These are phyloP conservation scores for Pichia kluyveri DNA, from an alignment of 805 yeast species.

Conservation along the genomic window DNA sequence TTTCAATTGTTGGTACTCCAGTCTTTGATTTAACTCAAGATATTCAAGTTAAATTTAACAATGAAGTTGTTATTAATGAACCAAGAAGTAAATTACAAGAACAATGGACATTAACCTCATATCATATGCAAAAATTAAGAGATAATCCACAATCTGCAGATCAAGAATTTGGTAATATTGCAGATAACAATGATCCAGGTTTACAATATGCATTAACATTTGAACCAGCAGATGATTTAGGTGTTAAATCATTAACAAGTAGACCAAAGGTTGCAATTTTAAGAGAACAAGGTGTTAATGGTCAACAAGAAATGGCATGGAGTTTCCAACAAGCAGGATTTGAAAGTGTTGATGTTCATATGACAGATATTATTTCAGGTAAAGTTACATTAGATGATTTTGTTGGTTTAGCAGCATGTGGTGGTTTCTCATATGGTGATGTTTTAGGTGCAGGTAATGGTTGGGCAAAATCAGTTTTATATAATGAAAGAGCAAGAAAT, in stretches of 20 bases:
- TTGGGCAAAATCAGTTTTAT: slow-evolving; percentile 95
- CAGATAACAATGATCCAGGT: slow-evolving; percentile 87
- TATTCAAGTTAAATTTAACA: slow-evolving; percentile 40
- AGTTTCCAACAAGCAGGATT: slow-evolving; percentile 93
- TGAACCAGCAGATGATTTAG: slow-evolving; percentile 44
- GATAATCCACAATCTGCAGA: slow-evolving; percentile 89
- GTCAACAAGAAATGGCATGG: slow-evolving; percentile 98
- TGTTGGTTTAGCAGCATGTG: slow-evolving; percentile 95
- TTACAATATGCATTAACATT: slow-evolving; percentile 71
- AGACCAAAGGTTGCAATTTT: slow-evolving; percentile 90
- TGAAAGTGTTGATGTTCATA: slow-evolving; percentile 88
- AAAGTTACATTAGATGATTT: slow-evolving; percentile 65
- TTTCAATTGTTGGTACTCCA: slow-evolving; percentile 66
- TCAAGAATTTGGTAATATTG: slow-evolving; percentile 69
- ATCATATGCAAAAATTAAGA: slow-evolving; percentile 81
- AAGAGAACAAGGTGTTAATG: slow-evolving; percentile 98
- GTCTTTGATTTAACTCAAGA: slow-evolving; percentile 38
- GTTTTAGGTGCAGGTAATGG: slow-evolving; percentile 98
- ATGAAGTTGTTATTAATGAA: slow-evolving; percentile 35
- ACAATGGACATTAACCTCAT: slow-evolving; percentile 82
- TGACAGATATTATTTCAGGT: slow-evolving; percentile 83
- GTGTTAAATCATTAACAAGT: slow-evolving; percentile 26
- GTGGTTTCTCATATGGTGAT: slow-evolving; percentile 98
- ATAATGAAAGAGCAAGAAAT: slow-evolving; percentile 64
- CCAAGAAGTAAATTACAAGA: slow-evolving; percentile 69